Percentiles rank a stretch among this genome's conserved stretches.
Conservation (phyloP, 2,329 filamentous ascomycete species). For the Biscogniauxia marginata region DNA sequence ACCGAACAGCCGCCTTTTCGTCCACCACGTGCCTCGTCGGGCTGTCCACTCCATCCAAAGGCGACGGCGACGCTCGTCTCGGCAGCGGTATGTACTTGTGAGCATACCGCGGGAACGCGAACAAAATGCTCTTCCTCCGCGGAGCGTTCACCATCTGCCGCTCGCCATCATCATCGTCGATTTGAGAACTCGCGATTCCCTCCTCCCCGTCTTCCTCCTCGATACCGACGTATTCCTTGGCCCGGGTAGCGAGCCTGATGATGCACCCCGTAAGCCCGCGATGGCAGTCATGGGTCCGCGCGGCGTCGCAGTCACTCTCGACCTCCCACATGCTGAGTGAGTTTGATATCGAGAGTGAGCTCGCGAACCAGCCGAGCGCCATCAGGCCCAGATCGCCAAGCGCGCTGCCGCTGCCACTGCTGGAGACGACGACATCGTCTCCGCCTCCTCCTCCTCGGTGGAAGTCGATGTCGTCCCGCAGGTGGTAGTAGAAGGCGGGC, state of each 20-base stretch:
- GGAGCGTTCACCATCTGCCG: background rate
- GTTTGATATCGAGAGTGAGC: conserved; percentile 24
- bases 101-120: conserved; percentile 8
- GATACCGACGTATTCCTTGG: conserved; percentile 17
- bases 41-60: background rate
- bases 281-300: conserved; percentile 7
- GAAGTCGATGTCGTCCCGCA: conserved; percentile 9
- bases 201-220: conserved; percentile 7
- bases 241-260: conserved; percentile 6
- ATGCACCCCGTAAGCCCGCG: background rate
- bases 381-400: conserved; percentile 17
- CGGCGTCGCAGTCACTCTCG: conserved; percentile 16
- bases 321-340: conserved; percentile 17
- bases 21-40: background rate
- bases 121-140: conserved; percentile 3
- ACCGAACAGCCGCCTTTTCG: background rate
- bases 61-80: background rate
- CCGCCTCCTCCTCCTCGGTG: too few species aligned
- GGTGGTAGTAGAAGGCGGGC: conserved; percentile 18
- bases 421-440: too few species aligned
- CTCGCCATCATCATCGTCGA: background rate
- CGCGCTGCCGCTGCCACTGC: too few species aligned
- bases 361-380: conserved; percentile 22
- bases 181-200: background rate
- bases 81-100: conserved; percentile 2